phyloP scores from a whole-genome alignment of 805 yeast genomes.

The Starmerella sirachaensis region DNA sequence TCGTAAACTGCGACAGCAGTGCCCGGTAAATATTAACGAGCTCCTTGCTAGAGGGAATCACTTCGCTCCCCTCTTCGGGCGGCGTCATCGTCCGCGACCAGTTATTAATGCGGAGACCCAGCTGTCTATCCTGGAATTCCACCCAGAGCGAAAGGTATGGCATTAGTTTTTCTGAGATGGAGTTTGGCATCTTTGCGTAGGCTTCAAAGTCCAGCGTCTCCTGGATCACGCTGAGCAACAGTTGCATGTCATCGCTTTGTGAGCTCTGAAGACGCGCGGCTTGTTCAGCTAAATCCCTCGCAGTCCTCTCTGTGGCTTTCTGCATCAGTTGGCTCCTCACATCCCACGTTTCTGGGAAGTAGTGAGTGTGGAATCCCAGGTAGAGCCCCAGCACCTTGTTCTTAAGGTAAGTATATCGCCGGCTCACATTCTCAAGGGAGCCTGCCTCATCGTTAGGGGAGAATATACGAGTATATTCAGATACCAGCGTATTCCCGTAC shows the following conservation, averaged over 20 bases:
- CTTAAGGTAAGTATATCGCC: constrained; percentile 73
- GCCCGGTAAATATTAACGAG: constrained; percentile 68
- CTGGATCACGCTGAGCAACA: constrained; percentile 55
- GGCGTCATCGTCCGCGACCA: constrained; percentile 35
- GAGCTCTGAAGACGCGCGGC: constrained; percentile 30
- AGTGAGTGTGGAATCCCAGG: constrained; percentile 33
- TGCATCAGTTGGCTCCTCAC: constrained; percentile 50
- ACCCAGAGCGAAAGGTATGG: constrained; percentile 83
- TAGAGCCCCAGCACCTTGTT: constrained; percentile 48
- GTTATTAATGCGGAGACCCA: constrained; percentile 41
- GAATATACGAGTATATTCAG: constrained; percentile 67
- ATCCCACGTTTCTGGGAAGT: constrained; percentile 65
- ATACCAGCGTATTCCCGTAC: constrained; percentile 58
- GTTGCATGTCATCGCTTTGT: constrained; percentile 38
- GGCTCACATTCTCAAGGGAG: constrained; percentile 68
- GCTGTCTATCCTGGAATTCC: constrained; percentile 58
- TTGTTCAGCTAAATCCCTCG: constrained; percentile 49
- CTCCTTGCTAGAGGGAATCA: constrained; percentile 78
- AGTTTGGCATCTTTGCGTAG: constrained; percentile 34
- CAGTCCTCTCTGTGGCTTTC: constrained; percentile 57
- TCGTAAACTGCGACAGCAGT: constrained; percentile 55
- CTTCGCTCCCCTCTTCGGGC: constrained; percentile 37
- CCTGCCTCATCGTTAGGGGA: constrained; percentile 84
- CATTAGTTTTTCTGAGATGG: constrained; percentile 59
- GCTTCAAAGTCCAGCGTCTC: constrained; percentile 77